Base-by-base conservation (phyloP, 2,329 filamentous ascomycete genomes). In the Fusarium sp. region DNA sequence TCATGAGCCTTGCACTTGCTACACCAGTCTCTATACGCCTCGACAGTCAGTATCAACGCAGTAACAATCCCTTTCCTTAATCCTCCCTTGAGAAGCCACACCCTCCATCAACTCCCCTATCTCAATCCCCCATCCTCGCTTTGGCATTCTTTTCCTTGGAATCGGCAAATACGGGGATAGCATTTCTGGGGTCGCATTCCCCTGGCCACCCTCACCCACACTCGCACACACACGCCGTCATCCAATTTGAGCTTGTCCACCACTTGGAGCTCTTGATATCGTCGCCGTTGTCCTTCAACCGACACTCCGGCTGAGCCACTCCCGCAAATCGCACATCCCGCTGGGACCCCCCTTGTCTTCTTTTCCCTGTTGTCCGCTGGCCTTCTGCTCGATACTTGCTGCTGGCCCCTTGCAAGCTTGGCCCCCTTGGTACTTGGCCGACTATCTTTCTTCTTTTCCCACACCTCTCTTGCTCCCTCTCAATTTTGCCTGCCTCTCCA, bases 311-410 rank as follows among this genome's bases (percentile, higher is more conserved):
- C 62, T 75, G 73, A 75, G 73, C 73, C 73, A 75, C 73, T 75
- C 72, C 72, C 72, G 72, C 67, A 75, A 69, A 73, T 71, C 72
- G 72, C 59, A 75, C 72, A 75, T 73, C 63, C 69, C 50, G 61
- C 72, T 59, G 33, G 69, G 63, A 60, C 17, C 63, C 40, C 73
- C 73, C 71, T 74, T 69, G 71, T 63, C 37, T 71, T 43, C 63
- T 73, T 64, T 52, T 43, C 64, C 68, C 43, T 73, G 63, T 63
- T 71, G 66, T 50, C 66, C 50, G 65, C 56, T 64, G 59, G 37
- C 50, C 25, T 52, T 32, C 27, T 32, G 27, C 56, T 68, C 62
- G 68, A 32, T 72, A 63, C 37, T 68, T 35, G 59, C 37, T 61
- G 69, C 50, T 43, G 38, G 58, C 64, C 72, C 67, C 73, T 71